phyloP scores from a whole-genome alignment of 805 yeast genomes.

The Candida yuanshanica region DNA sequence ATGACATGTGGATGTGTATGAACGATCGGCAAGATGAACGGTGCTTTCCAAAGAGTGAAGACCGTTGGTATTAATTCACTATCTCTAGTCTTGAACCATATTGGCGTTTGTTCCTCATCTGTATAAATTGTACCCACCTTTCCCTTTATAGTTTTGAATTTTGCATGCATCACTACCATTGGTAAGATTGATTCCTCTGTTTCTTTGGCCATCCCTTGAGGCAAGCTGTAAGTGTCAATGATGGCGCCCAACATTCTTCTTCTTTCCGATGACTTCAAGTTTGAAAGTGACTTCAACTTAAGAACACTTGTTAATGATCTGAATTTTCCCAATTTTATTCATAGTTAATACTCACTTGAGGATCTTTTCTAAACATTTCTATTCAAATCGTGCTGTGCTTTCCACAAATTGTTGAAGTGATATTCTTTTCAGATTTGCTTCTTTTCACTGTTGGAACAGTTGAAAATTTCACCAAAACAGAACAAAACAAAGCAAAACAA shows the following conservation, averaged over 20 bases:
- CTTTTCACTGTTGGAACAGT: too few relatives aligned
- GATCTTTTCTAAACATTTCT: constrained; percentile 12
- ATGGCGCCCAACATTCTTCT: constrained; percentile 44
- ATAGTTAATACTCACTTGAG: constrained; percentile 7
- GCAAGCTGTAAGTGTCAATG: constrained; percentile 35
- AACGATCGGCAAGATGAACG: constrained; percentile 60
- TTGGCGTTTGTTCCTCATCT: constrained; percentile 58
- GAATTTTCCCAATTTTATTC: too few relatives aligned
- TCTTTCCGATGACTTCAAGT: constrained; percentile 78
- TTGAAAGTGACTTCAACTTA: constrained; percentile 64
- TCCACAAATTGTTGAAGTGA: too few relatives aligned
- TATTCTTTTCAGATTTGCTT: too few relatives aligned
- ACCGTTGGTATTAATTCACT: constrained; percentile 61
- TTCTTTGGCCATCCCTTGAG: constrained; percentile 25
- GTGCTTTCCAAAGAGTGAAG: constrained; percentile 65
- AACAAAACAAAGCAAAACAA: background rate
- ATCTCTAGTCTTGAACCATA: constrained; percentile 65
- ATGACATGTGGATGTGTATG: constrained; percentile 72
- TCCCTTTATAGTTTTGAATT: constrained; percentile 48
- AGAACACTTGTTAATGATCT: background rate
- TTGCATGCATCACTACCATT: constrained; percentile 47
- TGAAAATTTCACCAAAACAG: background rate
- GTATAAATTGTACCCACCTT: constrained; percentile 59
- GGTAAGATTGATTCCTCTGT: constrained; percentile 20
- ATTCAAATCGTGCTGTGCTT: too few relatives aligned